Base-by-base conservation (phyloP, 2,329 filamentous ascomycete species). In the Pleoardoris graminearum region DNA sequence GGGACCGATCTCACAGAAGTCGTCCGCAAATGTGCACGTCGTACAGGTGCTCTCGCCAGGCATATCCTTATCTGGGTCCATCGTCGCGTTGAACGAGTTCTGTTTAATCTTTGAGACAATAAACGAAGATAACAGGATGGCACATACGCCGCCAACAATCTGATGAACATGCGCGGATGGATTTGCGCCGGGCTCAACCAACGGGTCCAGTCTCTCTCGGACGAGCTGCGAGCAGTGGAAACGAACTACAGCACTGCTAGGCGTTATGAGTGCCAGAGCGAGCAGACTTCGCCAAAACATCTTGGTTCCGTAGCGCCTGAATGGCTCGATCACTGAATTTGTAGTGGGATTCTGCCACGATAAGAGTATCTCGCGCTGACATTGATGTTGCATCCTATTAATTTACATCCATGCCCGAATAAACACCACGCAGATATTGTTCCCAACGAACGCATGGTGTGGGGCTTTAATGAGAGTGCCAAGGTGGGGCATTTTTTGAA, bases 201-300 rank as follows among this genome's bases (percentile, higher is more conserved):
- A 44, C 16, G 62, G 62, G 35, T 65, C 62, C 22, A 65, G 53
- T 49, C 62, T 46, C 42, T 65, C 48, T 16, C 50, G 58, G 8
- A 65, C 60, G 11, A 65, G 53, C 38, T 65, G 62, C 23, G 60
- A 61, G 50, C 62, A 65, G 27, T 63, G 62, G 45, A 65, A 65
- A 45, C 62, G 54, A 19, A 65, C 59, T 21, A 65, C 38, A 16
- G 60, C 62, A 38, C 29, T 53, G 57, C 59, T 57, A n/a, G 54
- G 48, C 23, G 48, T 43, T 41, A 53, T 55, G 25, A 63, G 47
- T 32, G 54, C 55, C 35, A 65, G 45, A 1, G 50, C n/a, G 21
- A 61, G 29, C 23, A 60, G 33, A 19, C 38, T 41, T 17, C n/a
- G 39, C 53, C 53, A 63, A 29, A 55, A 29, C 62, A 65, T 65